A percentile compares a stretch with the other conserved stretches of the same genome.
Evolutionary conservation across 75 land plant species (phyloP).

Genomic region (Selaginella tamariscina): DNA sequence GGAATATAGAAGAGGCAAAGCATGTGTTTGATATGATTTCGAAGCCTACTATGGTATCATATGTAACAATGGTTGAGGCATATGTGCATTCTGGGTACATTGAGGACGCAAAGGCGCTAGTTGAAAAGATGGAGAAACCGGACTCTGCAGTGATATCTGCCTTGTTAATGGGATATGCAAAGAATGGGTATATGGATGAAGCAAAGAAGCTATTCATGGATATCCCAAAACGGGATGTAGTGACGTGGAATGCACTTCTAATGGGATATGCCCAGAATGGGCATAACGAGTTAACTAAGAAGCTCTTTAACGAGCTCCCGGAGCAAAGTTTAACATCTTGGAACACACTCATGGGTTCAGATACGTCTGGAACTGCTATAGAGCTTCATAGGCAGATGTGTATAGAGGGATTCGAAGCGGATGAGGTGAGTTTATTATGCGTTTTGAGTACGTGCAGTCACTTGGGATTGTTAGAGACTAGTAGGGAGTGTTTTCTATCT

Average conservation of each 20-base stretch:
- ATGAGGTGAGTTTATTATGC: not conserved
- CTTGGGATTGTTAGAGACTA: not conserved
- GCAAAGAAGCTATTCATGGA: not conserved
- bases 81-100: not conserved
- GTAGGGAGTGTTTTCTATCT: not conserved
- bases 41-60: not conserved
- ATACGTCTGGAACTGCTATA: not conserved
- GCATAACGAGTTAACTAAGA: not conserved
- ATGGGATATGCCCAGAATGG: not conserved
- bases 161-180: not conserved
- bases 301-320: not conserved
- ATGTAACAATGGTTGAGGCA: not conserved
- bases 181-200: not conserved
- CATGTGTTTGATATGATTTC: not conserved
- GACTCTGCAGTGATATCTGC: slow-evolving; percentile 13
- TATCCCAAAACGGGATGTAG: not conserved
- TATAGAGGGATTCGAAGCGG: not conserved
- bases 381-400: not conserved
- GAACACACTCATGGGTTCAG: not conserved
- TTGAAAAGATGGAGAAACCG: not conserved
- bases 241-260: not conserved
- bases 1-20: not conserved
- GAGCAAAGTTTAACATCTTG: not conserved
- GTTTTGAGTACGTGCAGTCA: not conserved
- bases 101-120: not conserved